Conservation (phyloP, 306 rosid genomes). For the Trifolium subterraneum region DNA sequence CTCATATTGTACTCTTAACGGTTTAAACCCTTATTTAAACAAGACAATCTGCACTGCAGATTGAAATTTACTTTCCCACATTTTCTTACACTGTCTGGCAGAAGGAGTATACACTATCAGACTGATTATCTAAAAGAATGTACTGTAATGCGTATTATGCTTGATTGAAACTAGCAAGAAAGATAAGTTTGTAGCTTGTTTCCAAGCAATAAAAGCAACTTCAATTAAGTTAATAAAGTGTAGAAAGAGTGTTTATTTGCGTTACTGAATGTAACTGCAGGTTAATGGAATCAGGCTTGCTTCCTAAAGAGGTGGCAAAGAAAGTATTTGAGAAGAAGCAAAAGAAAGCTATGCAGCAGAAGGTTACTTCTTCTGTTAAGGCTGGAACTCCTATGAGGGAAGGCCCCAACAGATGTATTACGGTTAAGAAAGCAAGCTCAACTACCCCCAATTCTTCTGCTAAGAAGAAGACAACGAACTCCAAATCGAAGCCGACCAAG, state of each 20-base stretch:
- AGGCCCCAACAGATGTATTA: slow-evolving; percentile 42
- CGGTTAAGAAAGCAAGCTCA: slow-evolving; percentile 52
- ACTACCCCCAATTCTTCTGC: slow-evolving; percentile 46
- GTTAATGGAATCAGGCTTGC: slow-evolving; percentile 95
- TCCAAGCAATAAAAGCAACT: slow-evolving; percentile 16
- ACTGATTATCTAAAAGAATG: background rate
- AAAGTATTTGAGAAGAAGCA: slow-evolving; percentile 69
- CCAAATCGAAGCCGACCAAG: slow-evolving; percentile 57
- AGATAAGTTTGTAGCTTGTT: slow-evolving; percentile 17
- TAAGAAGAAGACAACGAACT: slow-evolving; percentile 47
- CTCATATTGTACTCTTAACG: background rate
- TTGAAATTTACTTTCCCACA: background rate
- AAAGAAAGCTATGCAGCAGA: slow-evolving; percentile 55
- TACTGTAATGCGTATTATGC: background rate
- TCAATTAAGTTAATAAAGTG: background rate
- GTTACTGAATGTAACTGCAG: slow-evolving; percentile 52
- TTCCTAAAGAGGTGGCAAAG: slow-evolving; percentile 69
- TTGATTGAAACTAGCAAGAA: slow-evolving; percentile 16
- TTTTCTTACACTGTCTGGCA: background rate
- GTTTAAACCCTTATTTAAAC: background rate
- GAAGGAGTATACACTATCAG: background rate
- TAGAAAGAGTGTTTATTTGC: background rate
- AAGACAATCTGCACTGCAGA: slow-evolving; percentile 3
- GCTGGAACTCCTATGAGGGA: slow-evolving; percentile 45
- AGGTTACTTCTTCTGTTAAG: slow-evolving; percentile 59